A percentile compares a stretch with the other conserved stretches of the same genome.
Conservation (phyloP, 1,284 basidiomycete genomes). For the Ganoderma sinense region DNA sequence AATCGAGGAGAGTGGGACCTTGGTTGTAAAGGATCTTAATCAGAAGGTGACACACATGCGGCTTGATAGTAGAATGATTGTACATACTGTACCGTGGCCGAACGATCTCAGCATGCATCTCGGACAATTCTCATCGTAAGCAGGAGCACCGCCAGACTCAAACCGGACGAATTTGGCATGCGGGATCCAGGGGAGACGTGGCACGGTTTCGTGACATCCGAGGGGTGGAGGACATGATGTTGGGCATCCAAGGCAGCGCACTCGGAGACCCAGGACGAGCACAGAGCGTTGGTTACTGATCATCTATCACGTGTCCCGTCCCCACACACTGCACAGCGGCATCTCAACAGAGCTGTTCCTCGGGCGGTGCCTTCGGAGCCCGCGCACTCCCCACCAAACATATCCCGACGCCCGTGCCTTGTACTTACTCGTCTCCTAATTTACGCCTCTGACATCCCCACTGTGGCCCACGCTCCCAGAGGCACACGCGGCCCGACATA, state of each 20-base stretch:
- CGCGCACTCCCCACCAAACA: slow-evolving; percentile 2
- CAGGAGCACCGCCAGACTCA: slow-evolving; percentile 26
- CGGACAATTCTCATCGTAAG: slow-evolving; percentile 25
- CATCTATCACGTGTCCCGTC: slow-evolving; percentile 32
- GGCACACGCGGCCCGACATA: neutral
- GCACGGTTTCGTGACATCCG: neutral
- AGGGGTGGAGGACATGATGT: neutral
- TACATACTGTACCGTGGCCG: slow-evolving; percentile 22
- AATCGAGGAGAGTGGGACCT: slow-evolving; percentile 24
- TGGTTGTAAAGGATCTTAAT: slow-evolving; percentile 27
- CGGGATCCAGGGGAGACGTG: slow-evolving; percentile 4
- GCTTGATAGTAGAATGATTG: slow-evolving; percentile 27
- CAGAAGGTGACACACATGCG: slow-evolving; percentile 25
- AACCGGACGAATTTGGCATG: slow-evolving; percentile 16
- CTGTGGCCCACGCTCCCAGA: neutral
- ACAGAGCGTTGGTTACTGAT: slow-evolving; percentile 21
- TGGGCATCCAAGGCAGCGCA: slow-evolving; percentile 21
- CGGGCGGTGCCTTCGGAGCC: slow-evolving; percentile 15
- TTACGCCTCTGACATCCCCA: neutral
- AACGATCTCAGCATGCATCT: slow-evolving; percentile 22
- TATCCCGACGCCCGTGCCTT: slow-evolving; percentile 11
- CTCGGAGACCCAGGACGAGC: slow-evolving; percentile 3
- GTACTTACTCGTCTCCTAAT: slow-evolving; percentile 7
- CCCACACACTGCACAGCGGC: slow-evolving; percentile 14
- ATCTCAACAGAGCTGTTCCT: slow-evolving; percentile 29